Conservation (phyloP, 1,284 basidiomycete genomes). For the Porodaedalea pini region DNA sequence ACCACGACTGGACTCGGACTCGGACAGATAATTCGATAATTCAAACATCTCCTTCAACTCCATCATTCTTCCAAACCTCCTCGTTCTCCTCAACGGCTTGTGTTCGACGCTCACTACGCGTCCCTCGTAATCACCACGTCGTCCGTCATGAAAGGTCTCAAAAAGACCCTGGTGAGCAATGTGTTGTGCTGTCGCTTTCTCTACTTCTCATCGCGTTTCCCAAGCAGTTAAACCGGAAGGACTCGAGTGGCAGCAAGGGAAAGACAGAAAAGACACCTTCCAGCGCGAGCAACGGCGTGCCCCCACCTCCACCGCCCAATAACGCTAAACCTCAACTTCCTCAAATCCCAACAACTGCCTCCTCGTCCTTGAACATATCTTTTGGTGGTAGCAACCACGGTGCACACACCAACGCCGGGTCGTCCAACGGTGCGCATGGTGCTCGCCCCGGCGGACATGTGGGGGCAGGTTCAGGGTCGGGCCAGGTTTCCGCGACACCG, state of each 20-base stretch:
- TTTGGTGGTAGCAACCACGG: neutral
- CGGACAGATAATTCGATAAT: slow-evolving; percentile 1
- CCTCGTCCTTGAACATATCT: slow-evolving; percentile 11
- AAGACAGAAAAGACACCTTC: slow-evolving; percentile 42
- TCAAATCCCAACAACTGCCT: slow-evolving; percentile 7
- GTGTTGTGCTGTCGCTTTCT: slow-evolving; percentile 25
- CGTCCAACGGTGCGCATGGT: slow-evolving; percentile 25
- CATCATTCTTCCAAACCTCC: neutral
- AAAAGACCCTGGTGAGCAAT: slow-evolving; percentile 74
- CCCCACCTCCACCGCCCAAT: slow-evolving; percentile 34
- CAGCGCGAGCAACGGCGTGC: slow-evolving; percentile 32
- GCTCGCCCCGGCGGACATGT: neutral
- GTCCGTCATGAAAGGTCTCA: slow-evolving; percentile 77
- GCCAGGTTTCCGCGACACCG: slow-evolving; percentile 6
- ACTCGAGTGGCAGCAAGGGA: slow-evolving; percentile 64
- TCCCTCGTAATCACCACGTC: slow-evolving; percentile 17
- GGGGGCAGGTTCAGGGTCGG: neutral
- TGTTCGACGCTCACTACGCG: slow-evolving; percentile 17
- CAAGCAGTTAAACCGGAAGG: slow-evolving; percentile 60
- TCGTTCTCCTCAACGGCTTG: neutral
- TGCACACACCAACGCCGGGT: neutral
- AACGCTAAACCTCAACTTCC: slow-evolving; percentile 33
- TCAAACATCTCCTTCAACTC: slow-evolving; percentile 1
- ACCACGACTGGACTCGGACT: neutral
- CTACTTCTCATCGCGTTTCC: slow-evolving; percentile 26